These are phyloP conservation scores for Scenedesmus sp. DNA, from an alignment of 163 green algal genomes.

Conservation along the genomic window DNA sequence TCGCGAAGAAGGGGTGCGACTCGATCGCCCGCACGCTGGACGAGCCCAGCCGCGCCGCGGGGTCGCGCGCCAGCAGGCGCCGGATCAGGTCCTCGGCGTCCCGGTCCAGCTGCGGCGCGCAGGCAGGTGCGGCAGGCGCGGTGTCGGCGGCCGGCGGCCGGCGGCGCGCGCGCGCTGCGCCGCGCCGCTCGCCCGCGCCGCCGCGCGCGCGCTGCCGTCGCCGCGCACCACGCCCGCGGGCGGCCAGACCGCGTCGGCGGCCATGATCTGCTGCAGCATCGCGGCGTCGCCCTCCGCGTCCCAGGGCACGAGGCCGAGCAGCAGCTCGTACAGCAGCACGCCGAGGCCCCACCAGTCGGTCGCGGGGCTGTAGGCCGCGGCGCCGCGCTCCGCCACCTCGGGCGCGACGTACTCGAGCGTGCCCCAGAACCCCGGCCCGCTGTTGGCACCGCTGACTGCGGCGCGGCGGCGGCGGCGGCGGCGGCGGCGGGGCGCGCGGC, in stretches of 20 bases:
- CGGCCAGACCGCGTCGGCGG: conserved; percentile 31
- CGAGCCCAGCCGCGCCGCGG: conserved; percentile 80
- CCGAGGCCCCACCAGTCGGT: conserved; percentile 94
- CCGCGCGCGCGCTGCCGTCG: no score
- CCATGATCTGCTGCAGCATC: conserved; percentile 87
- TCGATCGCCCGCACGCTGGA: conserved; percentile 94
- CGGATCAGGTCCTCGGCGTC: conserved; percentile 71
- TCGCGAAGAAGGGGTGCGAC: conserved; percentile 90
- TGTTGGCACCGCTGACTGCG: neutral
- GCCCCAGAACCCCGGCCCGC: conserved; percentile 90
- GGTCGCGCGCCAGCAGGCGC: conserved; percentile 81
- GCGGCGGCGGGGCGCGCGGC: no score
- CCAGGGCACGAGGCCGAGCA: conserved; percentile 91
- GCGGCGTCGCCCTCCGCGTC: conserved; percentile 71
- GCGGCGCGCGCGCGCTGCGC: conserved; percentile 58
- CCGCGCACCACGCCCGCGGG: conserved; percentile 33
- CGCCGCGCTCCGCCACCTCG: conserved; percentile 88
- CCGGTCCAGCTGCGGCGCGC: conserved; percentile 24
- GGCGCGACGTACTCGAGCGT: conserved; percentile 94
- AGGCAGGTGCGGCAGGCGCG: conserved; percentile 6
- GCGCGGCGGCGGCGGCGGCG: neutral
- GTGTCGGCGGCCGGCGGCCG: neutral
- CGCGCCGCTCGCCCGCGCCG: conserved; percentile 57
- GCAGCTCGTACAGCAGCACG: conserved; percentile 92
- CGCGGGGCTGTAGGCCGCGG: conserved; percentile 66